phyloP scores from a whole-genome alignment of 1,284 basidiomycete species.

The Microstroma glucosiphilum region DNA sequence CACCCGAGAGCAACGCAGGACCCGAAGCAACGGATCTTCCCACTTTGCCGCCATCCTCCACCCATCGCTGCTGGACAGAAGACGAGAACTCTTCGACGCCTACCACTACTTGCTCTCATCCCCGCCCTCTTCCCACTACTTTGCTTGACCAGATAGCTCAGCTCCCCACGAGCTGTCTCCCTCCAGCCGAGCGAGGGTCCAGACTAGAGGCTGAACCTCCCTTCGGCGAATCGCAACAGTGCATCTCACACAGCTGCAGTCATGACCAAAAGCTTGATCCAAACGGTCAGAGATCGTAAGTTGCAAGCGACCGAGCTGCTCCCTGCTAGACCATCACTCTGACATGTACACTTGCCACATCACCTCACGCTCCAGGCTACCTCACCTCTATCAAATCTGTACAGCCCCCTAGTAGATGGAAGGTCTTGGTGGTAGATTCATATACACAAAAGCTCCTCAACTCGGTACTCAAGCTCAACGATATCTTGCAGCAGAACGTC shows the following conservation, averaged over 20 bases:
- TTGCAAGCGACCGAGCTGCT: background rate
- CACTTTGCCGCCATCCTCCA: no score
- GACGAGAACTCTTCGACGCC: no score
- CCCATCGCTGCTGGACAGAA: no score
- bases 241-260: slow-evolving; percentile 8
- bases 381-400: slow-evolving; percentile 44
- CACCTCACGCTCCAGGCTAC: slow-evolving; percentile 22
- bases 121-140: no score
- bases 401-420: slow-evolving; percentile 62
- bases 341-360: slow-evolving; percentile 2
- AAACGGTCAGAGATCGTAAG: slow-evolving; percentile 26
- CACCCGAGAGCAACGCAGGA: no score
- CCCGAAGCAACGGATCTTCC: no score
- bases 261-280: slow-evolving; percentile 30
- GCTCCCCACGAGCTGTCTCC: no score
- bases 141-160: no score
- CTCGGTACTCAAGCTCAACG: slow-evolving; percentile 77
- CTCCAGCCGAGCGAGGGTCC: no score
- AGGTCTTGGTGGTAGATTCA: slow-evolving; percentile 91
- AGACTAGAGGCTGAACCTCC: no score
- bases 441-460: slow-evolving; percentile 77
- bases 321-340: background rate
- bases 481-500: slow-evolving; percentile 47
- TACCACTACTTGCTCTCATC: no score
- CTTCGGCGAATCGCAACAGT: no score